Base-by-base conservation (phyloP, 2,329 filamentous ascomycete genomes). In the Paraphoma chrysanthemicola region DNA sequence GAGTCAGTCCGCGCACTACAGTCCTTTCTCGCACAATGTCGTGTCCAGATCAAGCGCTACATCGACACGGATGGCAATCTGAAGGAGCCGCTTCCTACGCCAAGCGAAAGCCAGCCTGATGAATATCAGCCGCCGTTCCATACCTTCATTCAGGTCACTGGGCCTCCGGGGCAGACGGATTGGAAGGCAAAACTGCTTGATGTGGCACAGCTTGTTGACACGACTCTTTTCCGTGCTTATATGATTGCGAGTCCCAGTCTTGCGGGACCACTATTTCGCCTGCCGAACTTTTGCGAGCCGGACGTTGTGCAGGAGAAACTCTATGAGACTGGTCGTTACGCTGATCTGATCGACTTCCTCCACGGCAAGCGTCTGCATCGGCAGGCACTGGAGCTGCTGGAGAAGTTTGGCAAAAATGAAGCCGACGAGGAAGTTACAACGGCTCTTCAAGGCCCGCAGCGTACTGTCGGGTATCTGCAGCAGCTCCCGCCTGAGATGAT, bases 201-300 rank as follows among this genome's bases (percentile, higher is more conserved):
- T 38, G 92, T 90, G 1, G 96, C 95, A 36, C 89, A 86, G 48
- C 80, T 97, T 2, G 92, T 98, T 6, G 95, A 99, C 72, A 99
- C 95, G 0, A 94, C 93, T 0, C 84, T 99, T 0, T 98, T 99
- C 81, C 88, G 94, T 14, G 90, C 92, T 0, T 96, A 97, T 76
- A 98, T 99, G 93, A 92, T 94, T 70, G 92, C 90, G 4, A 89
- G 88, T 7, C 94, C 95, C 4, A 88, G 90, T 6, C 82, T 99
- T 10, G 93, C 93, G 3, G 91, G 91, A 1, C 92, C 93, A 0
- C 84, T 99, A 0, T 98, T 99, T 80, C 92, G 95, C 23, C 92
- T 98, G 49, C 90, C 93, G 71, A 99, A 99, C 75, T 98, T 97
- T 73, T 98, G 95, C 75, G 94, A 99, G 68, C 94, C 95, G 0